A percentile compares a stretch with the other conserved stretches of the same genome.
phyloP scores from a whole-genome alignment of 371 early-diverging fungal genomes.

The Amoeboaphelidium occidentale region DNA sequence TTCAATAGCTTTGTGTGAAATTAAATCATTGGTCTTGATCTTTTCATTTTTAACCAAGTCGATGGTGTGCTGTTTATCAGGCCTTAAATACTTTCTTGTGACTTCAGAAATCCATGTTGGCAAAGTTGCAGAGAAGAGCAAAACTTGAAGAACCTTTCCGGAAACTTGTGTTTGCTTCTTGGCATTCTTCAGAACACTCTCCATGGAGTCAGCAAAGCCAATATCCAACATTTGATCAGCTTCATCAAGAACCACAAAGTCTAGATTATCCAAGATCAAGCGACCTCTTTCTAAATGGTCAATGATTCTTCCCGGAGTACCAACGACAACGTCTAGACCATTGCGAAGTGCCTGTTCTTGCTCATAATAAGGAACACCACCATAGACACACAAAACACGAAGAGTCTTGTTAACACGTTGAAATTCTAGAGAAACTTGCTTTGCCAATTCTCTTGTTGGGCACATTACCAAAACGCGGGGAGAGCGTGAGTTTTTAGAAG shows the following conservation, averaged over 20 bases:
- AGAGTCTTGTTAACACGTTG: slow-evolving; percentile 30
- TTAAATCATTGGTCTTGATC: slow-evolving; percentile 37
- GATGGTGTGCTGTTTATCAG: slow-evolving; percentile 39
- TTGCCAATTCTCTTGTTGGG: slow-evolving; percentile 90
- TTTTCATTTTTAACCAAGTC: slow-evolving; percentile 49
- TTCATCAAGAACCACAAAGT: slow-evolving; percentile 52
- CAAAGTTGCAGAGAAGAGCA: slow-evolving; percentile 65
- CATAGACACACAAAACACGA: slow-evolving; percentile 34
- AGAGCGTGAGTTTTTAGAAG: slow-evolving; percentile 9
- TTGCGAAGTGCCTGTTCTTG: slow-evolving; percentile 46
- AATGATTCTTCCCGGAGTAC: slow-evolving; percentile 89
- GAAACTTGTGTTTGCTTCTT: slow-evolving; percentile 28
- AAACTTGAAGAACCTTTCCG: slow-evolving; percentile 33
- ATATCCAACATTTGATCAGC: slow-evolving; percentile 73
- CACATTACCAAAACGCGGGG: slow-evolving; percentile 68
- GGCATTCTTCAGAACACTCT: slow-evolving; percentile 45
- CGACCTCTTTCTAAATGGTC: slow-evolving; percentile 76
- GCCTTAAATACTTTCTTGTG: slow-evolving; percentile 52
- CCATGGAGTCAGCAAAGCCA: slow-evolving; percentile 85
- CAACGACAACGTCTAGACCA: slow-evolving; percentile 86
- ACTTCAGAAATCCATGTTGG: slow-evolving; percentile 61
- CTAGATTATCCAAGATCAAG: slow-evolving; percentile 37
- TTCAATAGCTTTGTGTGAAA: slow-evolving; percentile 55
- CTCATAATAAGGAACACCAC: slow-evolving; percentile 56
- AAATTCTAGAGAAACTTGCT: slow-evolving; percentile 46